Evolutionary conservation across 108 stramenopile species (phyloP).

Genomic region (Skeletonema marinoi): DNA sequence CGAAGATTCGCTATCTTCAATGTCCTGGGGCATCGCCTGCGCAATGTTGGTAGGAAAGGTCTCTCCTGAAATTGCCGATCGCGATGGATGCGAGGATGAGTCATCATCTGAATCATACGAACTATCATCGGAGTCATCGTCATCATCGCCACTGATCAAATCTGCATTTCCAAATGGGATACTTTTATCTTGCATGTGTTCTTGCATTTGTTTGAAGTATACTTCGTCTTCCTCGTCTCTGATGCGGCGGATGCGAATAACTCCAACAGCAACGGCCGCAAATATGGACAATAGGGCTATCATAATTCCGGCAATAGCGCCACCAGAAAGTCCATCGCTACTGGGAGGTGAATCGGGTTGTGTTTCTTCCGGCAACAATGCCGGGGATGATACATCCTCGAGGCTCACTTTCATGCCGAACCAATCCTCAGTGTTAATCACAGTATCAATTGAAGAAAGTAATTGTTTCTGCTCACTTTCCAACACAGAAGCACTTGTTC

Average conservation of each 20-base stretch:
- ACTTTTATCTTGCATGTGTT: conserved; percentile 3
- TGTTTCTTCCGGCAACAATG: not conserved
- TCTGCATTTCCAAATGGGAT: conserved; percentile 22
- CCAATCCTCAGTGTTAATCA: conserved; percentile 30
- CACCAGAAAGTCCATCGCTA: conserved; percentile 23
- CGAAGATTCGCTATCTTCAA: conserved; percentile 28
- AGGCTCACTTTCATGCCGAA: conserved; percentile 27
- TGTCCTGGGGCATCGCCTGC: conserved; percentile 26
- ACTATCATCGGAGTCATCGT: conserved; percentile 37
- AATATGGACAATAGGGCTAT: conserved; percentile 11
- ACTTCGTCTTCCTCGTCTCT: conserved; percentile 23
- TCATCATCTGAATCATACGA: conserved; percentile 17
- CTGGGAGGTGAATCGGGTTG: not conserved
- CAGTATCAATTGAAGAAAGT: conserved; percentile 19
- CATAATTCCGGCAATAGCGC: conserved; percentile 34
- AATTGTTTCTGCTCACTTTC: conserved; percentile 23
- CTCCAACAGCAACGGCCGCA: conserved; percentile 1
- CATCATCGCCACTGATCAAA: conserved; percentile 16
- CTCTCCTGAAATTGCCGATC: conserved; percentile 33
- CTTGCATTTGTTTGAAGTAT: not conserved
- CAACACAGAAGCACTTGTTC: conserved; percentile 9
- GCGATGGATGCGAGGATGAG: conserved; percentile 8
- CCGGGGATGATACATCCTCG: conserved; percentile 3
- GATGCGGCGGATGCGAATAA: conserved; percentile 7
- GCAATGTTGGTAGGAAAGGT: conserved; percentile 41